These are phyloP conservation scores for Aspergillus sp. DNA, from an alignment of 2,329 filamentous ascomycete species.

Conservation along the genomic window DNA sequence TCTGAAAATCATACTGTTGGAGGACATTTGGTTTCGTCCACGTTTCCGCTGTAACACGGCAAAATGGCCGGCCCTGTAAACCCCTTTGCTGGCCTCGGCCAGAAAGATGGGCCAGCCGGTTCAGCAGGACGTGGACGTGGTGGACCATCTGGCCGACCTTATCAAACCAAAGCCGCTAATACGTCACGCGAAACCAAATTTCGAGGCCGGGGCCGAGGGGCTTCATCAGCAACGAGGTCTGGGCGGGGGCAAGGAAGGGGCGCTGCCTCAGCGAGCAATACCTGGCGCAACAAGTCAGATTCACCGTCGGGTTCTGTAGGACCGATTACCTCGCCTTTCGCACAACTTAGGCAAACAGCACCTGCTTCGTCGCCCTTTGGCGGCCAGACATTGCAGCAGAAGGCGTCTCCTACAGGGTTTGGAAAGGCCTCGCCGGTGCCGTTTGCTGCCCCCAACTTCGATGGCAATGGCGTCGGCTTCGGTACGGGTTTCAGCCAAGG, in stretches of 20 bases:
- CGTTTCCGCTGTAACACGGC: slow-evolving; percentile 27
- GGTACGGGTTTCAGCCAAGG: slow-evolving; percentile 20
- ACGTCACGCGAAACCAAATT: slow-evolving; percentile 19
- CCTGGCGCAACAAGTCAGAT: slow-evolving; percentile 22
- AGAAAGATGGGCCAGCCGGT: slow-evolving; percentile 28
- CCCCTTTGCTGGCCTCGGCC: slow-evolving; percentile 30
- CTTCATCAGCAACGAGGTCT: slow-evolving; percentile 13
- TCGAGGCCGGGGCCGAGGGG: slow-evolving; percentile 27
- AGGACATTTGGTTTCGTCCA: slow-evolving; percentile 15
- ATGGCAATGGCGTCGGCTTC: slow-evolving; percentile 18
- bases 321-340: slow-evolving; percentile 28
- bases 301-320: slow-evolving; percentile 11
- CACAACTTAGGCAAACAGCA: slow-evolving; percentile 26
- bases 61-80: slow-evolving; percentile 37
- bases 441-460: slow-evolving; percentile 17
- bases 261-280: slow-evolving; percentile 13
- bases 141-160: slow-evolving; percentile 18
- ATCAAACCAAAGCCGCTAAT: slow-evolving; percentile 22
- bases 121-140: slow-evolving; percentile 31
- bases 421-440: slow-evolving; percentile 19
- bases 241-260: slow-evolving; percentile 26
- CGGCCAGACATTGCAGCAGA: slow-evolving; percentile 17
- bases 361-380: slow-evolving; percentile 19
- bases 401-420: slow-evolving; percentile 25
- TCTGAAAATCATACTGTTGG: background rate